Percentiles rank a stretch among this genome's conserved stretches.
Conservation (phyloP, 352 stramenopile species). For the Pelagophyceae sp. region DNA sequence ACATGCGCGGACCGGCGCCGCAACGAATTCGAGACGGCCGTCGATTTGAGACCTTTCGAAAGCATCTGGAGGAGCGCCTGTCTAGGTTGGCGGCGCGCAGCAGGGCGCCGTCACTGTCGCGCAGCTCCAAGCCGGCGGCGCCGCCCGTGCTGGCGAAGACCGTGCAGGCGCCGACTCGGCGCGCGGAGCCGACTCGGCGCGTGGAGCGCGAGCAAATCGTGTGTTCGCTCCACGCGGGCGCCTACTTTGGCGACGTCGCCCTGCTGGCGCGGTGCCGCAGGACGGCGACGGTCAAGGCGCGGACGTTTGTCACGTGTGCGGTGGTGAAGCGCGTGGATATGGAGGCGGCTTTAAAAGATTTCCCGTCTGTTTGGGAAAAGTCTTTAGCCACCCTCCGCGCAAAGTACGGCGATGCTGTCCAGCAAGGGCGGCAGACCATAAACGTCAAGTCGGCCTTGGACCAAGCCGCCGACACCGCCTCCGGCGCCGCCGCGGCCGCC, state of each 20-base stretch:
- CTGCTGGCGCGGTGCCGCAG: constrained; percentile 47
- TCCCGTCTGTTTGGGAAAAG: neutral
- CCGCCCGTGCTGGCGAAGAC: neutral
- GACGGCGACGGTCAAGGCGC: constrained; percentile 41
- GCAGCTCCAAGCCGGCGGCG: neutral
- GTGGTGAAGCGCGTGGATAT: neutral
- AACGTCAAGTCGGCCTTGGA: neutral
- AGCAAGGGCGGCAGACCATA: neutral
- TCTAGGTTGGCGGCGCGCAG: neutral
- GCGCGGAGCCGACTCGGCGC: too few relatives aligned
- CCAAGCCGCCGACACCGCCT: neutral
- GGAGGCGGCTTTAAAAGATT: neutral
- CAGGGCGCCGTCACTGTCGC: neutral
- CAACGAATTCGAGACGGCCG: neutral
- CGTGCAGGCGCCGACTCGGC: too few relatives aligned
- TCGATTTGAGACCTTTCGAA: neutral
- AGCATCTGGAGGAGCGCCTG: neutral
- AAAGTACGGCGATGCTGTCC: too few relatives aligned
- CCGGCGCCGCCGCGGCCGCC: too few relatives aligned
- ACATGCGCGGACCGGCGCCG: too few relatives aligned
- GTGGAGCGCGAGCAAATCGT: constrained; percentile 23
- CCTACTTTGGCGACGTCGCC: constrained; percentile 48
- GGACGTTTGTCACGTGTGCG: constrained; percentile 32
- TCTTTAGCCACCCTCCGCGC: neutral
- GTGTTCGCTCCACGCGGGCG: constrained; percentile 27